These are phyloP conservation scores for Macadamia integrifolia DNA, from an alignment of 164 flowering plant species.

Conservation along the genomic window DNA sequence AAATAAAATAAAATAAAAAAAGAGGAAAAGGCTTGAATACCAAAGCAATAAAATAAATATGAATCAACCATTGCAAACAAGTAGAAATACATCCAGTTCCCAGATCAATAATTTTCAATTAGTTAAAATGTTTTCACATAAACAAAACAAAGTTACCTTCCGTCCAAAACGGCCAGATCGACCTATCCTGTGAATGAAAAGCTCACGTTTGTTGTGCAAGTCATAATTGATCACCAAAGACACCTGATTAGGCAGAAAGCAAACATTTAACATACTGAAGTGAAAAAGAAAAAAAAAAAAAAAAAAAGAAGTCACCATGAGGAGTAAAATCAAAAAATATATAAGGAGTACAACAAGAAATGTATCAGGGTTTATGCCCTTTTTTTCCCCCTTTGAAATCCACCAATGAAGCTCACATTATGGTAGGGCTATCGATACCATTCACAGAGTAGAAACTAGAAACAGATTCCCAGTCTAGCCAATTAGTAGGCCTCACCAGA, in stretches of 20 bases:
- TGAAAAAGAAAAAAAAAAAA: neutral
- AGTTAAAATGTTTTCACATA: neutral
- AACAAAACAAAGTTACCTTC: conserved; percentile 48
- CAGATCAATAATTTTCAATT: too few species aligned
- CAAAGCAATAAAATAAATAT: neutral
- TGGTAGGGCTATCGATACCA: too few species aligned
- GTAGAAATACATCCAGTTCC: neutral
- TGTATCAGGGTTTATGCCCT: too few species aligned
- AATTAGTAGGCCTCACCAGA: too few species aligned
- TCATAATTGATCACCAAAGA: conserved; percentile 96
- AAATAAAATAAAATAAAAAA: too few species aligned
- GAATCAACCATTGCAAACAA: neutral
- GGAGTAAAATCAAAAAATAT: too few species aligned
- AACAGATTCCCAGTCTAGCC: too few species aligned
- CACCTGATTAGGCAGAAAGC: conserved; percentile 41
- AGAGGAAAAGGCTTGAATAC: neutral
- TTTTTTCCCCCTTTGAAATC: too few species aligned
- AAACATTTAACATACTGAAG: neutral
- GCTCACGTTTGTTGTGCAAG: conserved; percentile 95
- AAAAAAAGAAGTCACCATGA: too few species aligned
- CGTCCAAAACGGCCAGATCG: conserved; percentile 99
- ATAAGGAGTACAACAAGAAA: too few species aligned
- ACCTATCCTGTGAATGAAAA: conserved; percentile 93
- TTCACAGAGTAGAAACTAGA: too few species aligned
- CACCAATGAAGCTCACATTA: too few species aligned